Evolutionary conservation across 192 early-diverging fungal species (phyloP), one percentile per base, ranked within the genome.

Genomic region (Podochytrium sp.): DNA sequence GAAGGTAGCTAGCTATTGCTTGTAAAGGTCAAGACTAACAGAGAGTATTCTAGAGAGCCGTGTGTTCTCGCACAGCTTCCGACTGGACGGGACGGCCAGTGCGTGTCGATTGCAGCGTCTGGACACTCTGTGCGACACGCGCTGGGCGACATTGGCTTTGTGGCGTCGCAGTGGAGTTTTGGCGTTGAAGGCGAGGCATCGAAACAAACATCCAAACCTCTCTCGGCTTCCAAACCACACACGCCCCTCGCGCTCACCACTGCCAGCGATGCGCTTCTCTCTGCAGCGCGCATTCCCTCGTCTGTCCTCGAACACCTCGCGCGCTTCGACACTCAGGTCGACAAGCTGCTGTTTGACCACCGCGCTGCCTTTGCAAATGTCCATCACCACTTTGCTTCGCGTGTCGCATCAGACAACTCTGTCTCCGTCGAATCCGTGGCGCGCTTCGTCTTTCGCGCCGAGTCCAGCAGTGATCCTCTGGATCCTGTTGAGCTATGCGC

Each of bases 401-500:
- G n/a, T n/a, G 23, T 23, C 20, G 12, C 25, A 16, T 64, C 18
- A 27, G 23, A 27, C 27, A 29, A 57, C 29, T 50, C 34, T 62
- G 40, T 80, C 18, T 78, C 81, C 5, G 71, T 78, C 7, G 62
- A 67, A 16, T 51, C 71, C 34, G 65, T 64, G n/a, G 77, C 82
- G 35, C 12, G 39, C 23, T 81, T 41, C 34, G 77, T 69, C 30
- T 80, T 79, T 52, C 63, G 47, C 52, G 52, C 6, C 49, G 14
- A 18, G 59, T 51, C 1, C 16, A 29, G 16, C 30, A 16, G 35
- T 25, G n/a, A 66, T 30, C 4, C 4, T 49, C 41, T 56, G 53
- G 53, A 56, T 35, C 65, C 71, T 18, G 79, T 79, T 12, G 77
- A 84, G 49, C 77, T 79, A 27, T 81, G 65, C 69, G 79, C 82